Base-by-base conservation (phyloP, 257 asterid genomes). In the Oldenlandia corymbosa region DNA sequence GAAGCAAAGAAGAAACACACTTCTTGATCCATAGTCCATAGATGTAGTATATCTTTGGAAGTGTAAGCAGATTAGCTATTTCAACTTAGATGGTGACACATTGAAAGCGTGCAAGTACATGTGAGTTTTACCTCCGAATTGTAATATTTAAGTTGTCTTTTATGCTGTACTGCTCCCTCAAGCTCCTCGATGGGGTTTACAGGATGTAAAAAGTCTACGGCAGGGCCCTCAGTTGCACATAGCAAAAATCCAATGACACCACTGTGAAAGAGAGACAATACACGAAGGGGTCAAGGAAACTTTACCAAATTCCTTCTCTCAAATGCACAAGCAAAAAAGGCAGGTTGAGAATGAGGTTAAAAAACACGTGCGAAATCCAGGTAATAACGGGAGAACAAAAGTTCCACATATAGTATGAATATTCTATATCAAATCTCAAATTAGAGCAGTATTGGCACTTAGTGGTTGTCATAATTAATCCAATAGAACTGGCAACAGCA, bases 181-280 rank as follows among this genome's bases (percentile, higher is more conserved):
- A 90, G 49, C 75, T 84, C 76, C 84, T 93, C 97, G 66, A 93
- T 93, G 51, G 99, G 99, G 78, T 93, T 93, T 68, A 85, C 45
- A 54, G 99, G 97, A 70, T 87, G 88, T 75, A 68, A 57, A 62
- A 93, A 93, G 79, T 93, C 97, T 61, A 90, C 94, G 31, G 80
- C 76, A 24, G 86, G 90, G 58, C 97, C 99, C 74, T 82, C 87
- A 2, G 95, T 93, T 5, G 99, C 77, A 84, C 97, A 90, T 53
- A 90, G 41, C 59, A 93, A 55, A 61, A 87, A 90, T 67, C 99
- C 99, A 70, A 93, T 90, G 42, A 74, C 83, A 13, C 99, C 99
- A 72, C 99, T 93, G 86, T 60, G 36, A 50, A 70, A 64, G 70
- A 71, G 20, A 71, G 4, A 73, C 37, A 67, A 43, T 41, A 6